Evolutionary conservation across 164 flowering plant species (phyloP), one percentile per base, ranked within the genome.

Genomic region (Umbilicus rupestris): DNA sequence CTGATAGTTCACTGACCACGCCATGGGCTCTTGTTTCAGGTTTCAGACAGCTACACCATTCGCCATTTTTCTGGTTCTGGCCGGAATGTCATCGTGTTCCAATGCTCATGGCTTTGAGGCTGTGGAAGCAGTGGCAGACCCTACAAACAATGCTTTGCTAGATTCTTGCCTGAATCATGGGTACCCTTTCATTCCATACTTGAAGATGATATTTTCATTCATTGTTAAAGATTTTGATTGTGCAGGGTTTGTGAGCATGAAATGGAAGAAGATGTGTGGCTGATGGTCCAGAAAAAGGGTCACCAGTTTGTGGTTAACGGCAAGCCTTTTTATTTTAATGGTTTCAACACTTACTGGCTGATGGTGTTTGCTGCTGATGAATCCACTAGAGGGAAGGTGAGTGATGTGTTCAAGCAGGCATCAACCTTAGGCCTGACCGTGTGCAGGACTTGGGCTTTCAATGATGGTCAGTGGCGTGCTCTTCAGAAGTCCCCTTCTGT

Each of bases 361-460:
- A 93, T 90, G 98, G 80, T 86, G 3, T 84, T 93, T 74, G 98
- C 96, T 20, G 94, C 78, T 39, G 98, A 90, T 71, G 73, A 75
- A 62, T 87, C 96, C 1, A 89, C 95, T 0, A 81, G 86, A 71
- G 87, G 80, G 17, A 94, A 90, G 73, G 95, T 94, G 24, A 84
- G 73, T 35, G 90, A 90, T 50, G 68, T 86, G n/a, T 90, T 94
- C 68, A 78, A 84, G 63, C 89, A 94, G 64, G 98, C 96, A 3
- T 79, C 95, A 55, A 75, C 92, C 7, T 94, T 78, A 2, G 93
- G 98, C 5, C 78, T 94, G 20, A 81, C 92, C 1, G 94, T 94
- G 2, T 90, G 98, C 65, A 77, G 98, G 72, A 94, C 98, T 20
- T 94, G 97, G 98, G 98, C 92, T 60, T 94, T 94, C 70, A 90